Conservation (phyloP, 2,329 filamentous ascomycete species). For the Penicillium nordicum region DNA sequence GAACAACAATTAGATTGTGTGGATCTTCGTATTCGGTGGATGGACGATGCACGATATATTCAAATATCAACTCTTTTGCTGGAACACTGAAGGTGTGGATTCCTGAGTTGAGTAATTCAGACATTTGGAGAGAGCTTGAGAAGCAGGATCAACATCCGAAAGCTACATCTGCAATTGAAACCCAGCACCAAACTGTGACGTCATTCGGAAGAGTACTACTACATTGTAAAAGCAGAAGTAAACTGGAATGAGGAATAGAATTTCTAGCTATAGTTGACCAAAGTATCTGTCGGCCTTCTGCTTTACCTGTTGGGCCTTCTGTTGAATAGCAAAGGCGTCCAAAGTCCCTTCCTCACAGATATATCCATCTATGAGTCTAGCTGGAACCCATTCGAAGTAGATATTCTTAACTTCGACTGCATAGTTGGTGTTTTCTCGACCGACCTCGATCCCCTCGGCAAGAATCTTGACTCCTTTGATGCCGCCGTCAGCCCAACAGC, state of each 20-base stretch:
- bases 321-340: slow-evolving; percentile 20
- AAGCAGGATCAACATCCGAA: neutral
- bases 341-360: slow-evolving; percentile 53
- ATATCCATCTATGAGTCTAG: slow-evolving; percentile 52
- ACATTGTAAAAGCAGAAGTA: neutral
- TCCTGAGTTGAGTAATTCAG: neutral
- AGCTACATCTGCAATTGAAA: neutral
- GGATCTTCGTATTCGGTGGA: neutral
- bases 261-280: slow-evolving; percentile 1
- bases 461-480: slow-evolving; percentile 27
- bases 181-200: neutral
- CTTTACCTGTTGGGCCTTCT: slow-evolving; percentile 23
- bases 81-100: neutral
- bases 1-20: neutral
- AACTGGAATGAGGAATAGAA: neutral
- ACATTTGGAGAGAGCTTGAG: neutral
- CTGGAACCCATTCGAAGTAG: slow-evolving; percentile 62
- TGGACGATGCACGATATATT: neutral
- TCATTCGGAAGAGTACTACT: neutral
- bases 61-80: neutral
- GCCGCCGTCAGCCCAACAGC: slow-evolving; percentile 43
- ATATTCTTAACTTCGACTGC: slow-evolving; percentile 42
- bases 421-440: slow-evolving; percentile 14
- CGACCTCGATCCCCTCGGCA: slow-evolving; percentile 11
- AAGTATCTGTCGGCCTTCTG: slow-evolving; percentile 22